phyloP scores from a whole-genome alignment of 2,329 filamentous ascomycete species.

The Plectosphaerella cucumerina region DNA sequence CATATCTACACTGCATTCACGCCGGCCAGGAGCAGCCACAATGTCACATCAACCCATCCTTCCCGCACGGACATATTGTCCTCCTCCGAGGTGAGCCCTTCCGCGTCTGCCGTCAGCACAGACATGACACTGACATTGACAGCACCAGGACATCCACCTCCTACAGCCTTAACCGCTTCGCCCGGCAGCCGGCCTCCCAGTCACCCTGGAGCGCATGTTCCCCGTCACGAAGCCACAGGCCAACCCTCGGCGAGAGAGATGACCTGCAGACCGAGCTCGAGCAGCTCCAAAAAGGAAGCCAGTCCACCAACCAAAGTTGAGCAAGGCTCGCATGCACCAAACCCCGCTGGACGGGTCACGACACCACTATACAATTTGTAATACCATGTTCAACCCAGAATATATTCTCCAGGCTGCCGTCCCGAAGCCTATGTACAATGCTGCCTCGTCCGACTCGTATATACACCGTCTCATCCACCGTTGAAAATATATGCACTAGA shows the following conservation, averaged over 20 bases:
- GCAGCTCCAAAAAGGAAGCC: no score
- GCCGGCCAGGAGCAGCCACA: no score
- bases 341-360: no score
- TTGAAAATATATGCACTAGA: not conserved
- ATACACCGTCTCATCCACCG: not conserved
- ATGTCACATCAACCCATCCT: no score
- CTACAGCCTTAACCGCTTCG: constrained; percentile 9
- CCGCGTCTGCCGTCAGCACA: not conserved
- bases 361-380: not conserved
- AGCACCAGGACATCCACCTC: not conserved
- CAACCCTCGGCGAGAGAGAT: not conserved
- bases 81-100: not conserved
- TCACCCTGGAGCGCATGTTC: not conserved
- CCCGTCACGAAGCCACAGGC: no score
- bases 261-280: no score
- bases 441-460: not conserved
- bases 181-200: constrained; percentile 6
- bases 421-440: not conserved
- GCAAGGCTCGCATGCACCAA: no score
- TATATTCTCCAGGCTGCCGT: not conserved
- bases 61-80: no score
- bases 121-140: not conserved
- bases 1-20: no score
- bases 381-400: not conserved
- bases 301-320: no score